These are phyloP conservation scores for Parafenestella ontariensis DNA, from an alignment of 2,329 filamentous ascomycete genomes.

Conservation along the genomic window DNA sequence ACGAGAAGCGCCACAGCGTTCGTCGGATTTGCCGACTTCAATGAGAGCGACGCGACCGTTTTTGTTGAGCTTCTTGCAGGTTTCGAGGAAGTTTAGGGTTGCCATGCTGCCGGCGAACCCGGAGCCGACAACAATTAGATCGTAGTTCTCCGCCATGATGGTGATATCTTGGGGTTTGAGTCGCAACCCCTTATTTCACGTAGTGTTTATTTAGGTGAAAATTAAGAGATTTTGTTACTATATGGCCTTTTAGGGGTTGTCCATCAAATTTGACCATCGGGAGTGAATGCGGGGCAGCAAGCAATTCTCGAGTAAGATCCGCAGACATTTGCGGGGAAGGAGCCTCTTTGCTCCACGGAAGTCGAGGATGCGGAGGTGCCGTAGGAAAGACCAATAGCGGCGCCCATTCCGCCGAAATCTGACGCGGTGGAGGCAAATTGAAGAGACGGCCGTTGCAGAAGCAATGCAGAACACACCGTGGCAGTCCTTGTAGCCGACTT, in stretches of 20 bases:
- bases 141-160: constrained; percentile 31
- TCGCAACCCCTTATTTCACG: not conserved
- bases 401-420: not conserved
- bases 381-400: not conserved
- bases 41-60: constrained; percentile 49
- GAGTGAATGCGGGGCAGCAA: not conserved
- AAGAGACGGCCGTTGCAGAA: not conserved
- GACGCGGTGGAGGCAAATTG: not conserved
- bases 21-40: constrained; percentile 50
- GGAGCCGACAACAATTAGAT: constrained; percentile 35
- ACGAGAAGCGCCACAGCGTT: constrained; percentile 50
- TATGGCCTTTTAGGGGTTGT: no score
- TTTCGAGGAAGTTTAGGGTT: constrained; percentile 52
- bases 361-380: not conserved
- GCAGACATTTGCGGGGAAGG: not conserved
- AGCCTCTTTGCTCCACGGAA: not conserved
- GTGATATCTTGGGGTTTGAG: not conserved
- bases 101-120: constrained; percentile 37
- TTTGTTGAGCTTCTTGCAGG: constrained; percentile 45
- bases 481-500: no score
- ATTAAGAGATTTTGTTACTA: no score
- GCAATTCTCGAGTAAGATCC: not conserved
- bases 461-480: not conserved
- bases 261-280: not conserved
- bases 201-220: not conserved